A percentile compares a stretch with the other conserved stretches of the same genome.
These are phyloP conservation scores for Penicillium maclennaniae DNA, from an alignment of 495 filamentous ascomycete species.

Conservation along the genomic window DNA sequence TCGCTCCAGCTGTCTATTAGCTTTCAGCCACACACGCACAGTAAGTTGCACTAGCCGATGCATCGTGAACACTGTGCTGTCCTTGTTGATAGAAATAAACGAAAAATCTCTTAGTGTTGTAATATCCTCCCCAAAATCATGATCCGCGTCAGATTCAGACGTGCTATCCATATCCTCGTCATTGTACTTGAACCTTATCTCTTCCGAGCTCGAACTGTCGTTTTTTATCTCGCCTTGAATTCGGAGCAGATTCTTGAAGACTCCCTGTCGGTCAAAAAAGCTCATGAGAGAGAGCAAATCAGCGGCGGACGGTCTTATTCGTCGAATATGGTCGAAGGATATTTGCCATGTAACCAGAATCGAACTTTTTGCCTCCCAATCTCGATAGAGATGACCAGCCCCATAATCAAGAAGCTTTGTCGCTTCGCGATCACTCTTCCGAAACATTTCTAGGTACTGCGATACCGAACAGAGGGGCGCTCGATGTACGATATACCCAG, in stretches of 20 bases:
- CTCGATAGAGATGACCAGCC: slow-evolving; percentile 10
- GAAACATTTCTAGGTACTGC: slow-evolving; percentile 37
- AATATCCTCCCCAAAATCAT: slow-evolving; percentile 2
- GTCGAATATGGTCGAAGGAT: slow-evolving; percentile 28
- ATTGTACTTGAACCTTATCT: too few relatives aligned
- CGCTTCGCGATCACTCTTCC: slow-evolving; percentile 1
- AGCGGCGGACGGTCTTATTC: slow-evolving; percentile 15
- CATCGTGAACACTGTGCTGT: slow-evolving; percentile 32
- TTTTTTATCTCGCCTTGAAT: too few relatives aligned
- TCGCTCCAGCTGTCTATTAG: slow-evolving; percentile 26
- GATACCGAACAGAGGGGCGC: slow-evolving; percentile 21
- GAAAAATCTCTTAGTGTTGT: slow-evolving; percentile 1
- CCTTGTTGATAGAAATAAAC: too few relatives aligned
- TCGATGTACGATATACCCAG: slow-evolving; percentile 39
- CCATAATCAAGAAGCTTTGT: slow-evolving; percentile 2
- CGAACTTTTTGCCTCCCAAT: slow-evolving; percentile 21
- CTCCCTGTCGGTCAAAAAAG: slow-evolving; percentile 16
- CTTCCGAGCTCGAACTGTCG: too few relatives aligned
- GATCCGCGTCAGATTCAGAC: too few relatives aligned
- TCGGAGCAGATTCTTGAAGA: too few relatives aligned
- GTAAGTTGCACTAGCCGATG: slow-evolving; percentile 45
- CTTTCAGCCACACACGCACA: slow-evolving; percentile 38
- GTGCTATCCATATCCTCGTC: too few relatives aligned
- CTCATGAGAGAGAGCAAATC: slow-evolving; percentile 17
- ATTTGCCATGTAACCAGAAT: slow-evolving; percentile 31